Percentiles rank a stretch among this genome's conserved stretches.
Evolutionary conservation across 2,329 filamentous ascomycete species (phyloP).

Genomic region (Teratosphaeria nubilosa): DNA sequence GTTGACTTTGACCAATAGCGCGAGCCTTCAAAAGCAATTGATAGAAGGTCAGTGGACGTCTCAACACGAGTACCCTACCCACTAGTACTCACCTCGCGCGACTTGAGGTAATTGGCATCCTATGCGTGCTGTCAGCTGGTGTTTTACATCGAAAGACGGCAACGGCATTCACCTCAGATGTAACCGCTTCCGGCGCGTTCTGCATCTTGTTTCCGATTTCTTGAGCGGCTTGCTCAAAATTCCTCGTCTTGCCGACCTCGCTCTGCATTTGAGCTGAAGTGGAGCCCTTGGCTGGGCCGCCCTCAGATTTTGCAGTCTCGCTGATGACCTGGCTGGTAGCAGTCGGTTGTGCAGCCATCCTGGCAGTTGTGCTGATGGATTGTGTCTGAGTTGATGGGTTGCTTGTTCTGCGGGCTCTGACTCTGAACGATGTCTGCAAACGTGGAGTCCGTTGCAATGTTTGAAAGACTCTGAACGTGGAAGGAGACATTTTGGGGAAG

Average conservation of each 20-base stretch:
- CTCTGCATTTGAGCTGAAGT: slow-evolving; percentile 26
- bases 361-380: slow-evolving; percentile 5
- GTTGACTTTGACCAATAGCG: slow-evolving; percentile 17
- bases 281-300: slow-evolving; percentile 23
- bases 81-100: slow-evolving; percentile 22
- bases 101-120: slow-evolving; percentile 32
- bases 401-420: not conserved
- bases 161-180: slow-evolving; percentile 14
- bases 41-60: too few species aligned
- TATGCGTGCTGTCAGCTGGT: slow-evolving; percentile 3
- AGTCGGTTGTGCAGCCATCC: slow-evolving; percentile 9
- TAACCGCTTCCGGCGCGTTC: slow-evolving; percentile 23
- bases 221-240: slow-evolving; percentile 21
- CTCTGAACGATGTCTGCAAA: not conserved
- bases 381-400: not conserved
- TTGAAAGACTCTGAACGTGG: not conserved
- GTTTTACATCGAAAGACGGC: not conserved
- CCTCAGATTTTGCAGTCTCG: slow-evolving; percentile 24
- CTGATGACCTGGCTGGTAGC: slow-evolving; percentile 19
- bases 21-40: slow-evolving; percentile 15
- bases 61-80: too few species aligned
- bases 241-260: slow-evolving; percentile 18
- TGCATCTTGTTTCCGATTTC: slow-evolving; percentile 22
- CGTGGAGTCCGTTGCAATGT: not conserved
- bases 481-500: not conserved